Percentiles rank a stretch among this genome's conserved stretches.
These are phyloP conservation scores for Fusarium mexicanum DNA, from an alignment of 2,329 filamentous ascomycete species.

Conservation along the genomic window DNA sequence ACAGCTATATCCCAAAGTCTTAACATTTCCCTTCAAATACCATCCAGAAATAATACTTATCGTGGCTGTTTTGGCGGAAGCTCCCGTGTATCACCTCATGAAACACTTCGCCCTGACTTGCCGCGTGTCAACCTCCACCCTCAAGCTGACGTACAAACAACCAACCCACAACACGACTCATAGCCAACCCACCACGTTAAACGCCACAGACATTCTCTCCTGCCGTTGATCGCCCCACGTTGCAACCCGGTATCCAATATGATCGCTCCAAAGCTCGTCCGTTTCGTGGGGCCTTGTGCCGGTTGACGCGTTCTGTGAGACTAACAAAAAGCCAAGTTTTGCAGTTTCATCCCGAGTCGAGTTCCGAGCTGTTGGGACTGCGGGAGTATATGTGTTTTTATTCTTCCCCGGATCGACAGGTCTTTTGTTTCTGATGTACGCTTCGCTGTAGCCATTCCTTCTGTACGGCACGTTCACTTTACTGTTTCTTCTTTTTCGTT, in stretches of 20 bases:
- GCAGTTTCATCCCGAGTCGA: neutral
- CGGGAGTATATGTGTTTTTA: slow-evolving; percentile 10
- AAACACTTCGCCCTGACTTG: neutral
- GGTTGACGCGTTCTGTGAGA: slow-evolving; percentile 17
- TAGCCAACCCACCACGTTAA: slow-evolving; percentile 5
- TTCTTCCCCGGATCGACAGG: neutral
- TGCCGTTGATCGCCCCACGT: slow-evolving; percentile 14
- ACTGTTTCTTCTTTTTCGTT: neutral
- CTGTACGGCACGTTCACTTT: neutral
- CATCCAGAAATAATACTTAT: accelerated
- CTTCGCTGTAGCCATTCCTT: slow-evolving; percentile 1
- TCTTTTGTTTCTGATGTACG: neutral
- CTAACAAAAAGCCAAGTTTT: neutral
- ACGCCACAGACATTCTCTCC: slow-evolving; percentile 14
- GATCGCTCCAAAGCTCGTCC: neutral
- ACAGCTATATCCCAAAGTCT: accelerated
- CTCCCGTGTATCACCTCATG: neutral
- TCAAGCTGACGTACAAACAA: slow-evolving; percentile 17
- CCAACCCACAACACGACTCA: slow-evolving; percentile 28
- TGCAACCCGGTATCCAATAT: slow-evolving; percentile 4
- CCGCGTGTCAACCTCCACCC: slow-evolving; percentile 28
- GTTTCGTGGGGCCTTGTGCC: neutral
- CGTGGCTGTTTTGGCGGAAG: neutral
- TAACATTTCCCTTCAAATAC: accelerated
- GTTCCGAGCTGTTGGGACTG: neutral